These are phyloP conservation scores for Suillus occidentalis DNA, from an alignment of 768 basidiomycete species.

Conservation along the genomic window DNA sequence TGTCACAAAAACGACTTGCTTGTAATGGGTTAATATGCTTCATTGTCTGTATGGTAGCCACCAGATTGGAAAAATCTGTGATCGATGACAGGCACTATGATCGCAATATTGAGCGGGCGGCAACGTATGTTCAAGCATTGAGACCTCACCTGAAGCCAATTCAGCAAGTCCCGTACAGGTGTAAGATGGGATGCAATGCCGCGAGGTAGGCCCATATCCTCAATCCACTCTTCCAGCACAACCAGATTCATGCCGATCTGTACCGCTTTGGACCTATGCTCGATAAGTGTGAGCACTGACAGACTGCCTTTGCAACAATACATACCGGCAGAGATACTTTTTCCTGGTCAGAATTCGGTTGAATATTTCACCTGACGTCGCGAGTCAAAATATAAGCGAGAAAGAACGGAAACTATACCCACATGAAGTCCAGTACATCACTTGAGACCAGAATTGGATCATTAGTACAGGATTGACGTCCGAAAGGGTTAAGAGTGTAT, in stretches of 20 bases:
- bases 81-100: conserved; percentile 82
- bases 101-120: background rate
- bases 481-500: conserved; percentile 79
- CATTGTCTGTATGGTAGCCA: conserved; percentile 88
- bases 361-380: conserved; percentile 69
- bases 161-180: conserved; percentile 79
- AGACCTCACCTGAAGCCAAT: conserved; percentile 74
- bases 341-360: conserved; percentile 87
- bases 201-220: conserved; percentile 73
- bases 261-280: conserved; percentile 71
- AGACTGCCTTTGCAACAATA: conserved; percentile 1
- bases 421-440: conserved; percentile 99
- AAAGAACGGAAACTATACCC: conserved; percentile 32
- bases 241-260: conserved; percentile 89
- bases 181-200: conserved; percentile 80
- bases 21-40: conserved; percentile 89
- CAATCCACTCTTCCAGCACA: conserved; percentile 89
- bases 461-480: conserved; percentile 88
- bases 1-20: conserved; percentile 38
- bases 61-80: conserved; percentile 80
- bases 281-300: conserved; percentile 13
- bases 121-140: background rate
- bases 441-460: conserved; percentile 93
- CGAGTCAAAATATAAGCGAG: conserved; percentile 15
- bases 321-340: conserved; percentile 89